Evolutionary conservation across 129 eudicot species (phyloP), one percentile per base, ranked within the genome.

Genomic region (Flaveria linearis): DNA sequence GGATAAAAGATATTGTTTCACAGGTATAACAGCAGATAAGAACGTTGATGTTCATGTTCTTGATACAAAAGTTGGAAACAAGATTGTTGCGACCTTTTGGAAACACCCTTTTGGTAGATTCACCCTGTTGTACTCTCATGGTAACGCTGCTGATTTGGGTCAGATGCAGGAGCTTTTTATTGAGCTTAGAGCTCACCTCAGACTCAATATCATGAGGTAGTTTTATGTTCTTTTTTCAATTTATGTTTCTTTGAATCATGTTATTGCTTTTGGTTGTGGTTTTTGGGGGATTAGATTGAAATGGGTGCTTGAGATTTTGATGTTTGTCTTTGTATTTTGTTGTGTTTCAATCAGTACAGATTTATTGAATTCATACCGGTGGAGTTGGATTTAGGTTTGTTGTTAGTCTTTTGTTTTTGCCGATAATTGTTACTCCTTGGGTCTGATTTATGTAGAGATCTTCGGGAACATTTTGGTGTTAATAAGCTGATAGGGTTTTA

Each of bases 101-200:
- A 94, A 89, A 76, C 97, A 94, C 65, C 97, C 97, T 9, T 68
- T 84, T 77, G 97, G 85, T 16, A 91, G 83, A 79, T 89, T 91
- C 15, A 94, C 99, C 39, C 62, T 94, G 57, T 72, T 94, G 83
- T 94, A 94, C 71, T 94, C 99, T 28, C 99, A 94, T 87, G 99
- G 99, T 16, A 94, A 94, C 75, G 99, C 99, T 65, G 97, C 97
- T 83, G 99, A 94, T 86, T 89, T 94, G 83, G 99, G 99, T n/a
- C 99, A 94, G 83, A 94, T 91, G 97, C 84, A 65, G 39, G 99
- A 94, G 70, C 90, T 94, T 33, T 94, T 94, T 62, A 86, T 84
- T 71, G 99, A 94, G 90, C 99, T 91, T 51, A 83, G 99, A 85
- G 97, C 99, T 78, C 97, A 94, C 72, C 96, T 94, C 4, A 82